phyloP scores from a whole-genome alignment of 192 early-diverging fungal species.

The Umbelopsis isabellina region DNA sequence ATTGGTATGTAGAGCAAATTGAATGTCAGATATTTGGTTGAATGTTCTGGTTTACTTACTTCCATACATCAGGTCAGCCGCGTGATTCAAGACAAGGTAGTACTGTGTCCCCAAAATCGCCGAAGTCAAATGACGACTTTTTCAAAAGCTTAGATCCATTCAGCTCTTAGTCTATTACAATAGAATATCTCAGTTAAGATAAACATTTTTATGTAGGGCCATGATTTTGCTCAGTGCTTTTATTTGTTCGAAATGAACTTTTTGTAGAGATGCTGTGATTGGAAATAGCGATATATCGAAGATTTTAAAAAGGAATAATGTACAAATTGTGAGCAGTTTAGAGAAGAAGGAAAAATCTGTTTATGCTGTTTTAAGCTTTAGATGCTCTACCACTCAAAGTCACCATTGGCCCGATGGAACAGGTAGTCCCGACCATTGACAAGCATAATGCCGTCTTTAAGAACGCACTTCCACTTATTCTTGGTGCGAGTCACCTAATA shows the following conservation, averaged over 20 bases:
- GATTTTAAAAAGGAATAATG: too few relatives aligned
- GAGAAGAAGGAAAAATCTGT: background rate
- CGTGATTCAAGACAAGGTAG: background rate
- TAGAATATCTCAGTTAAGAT: too few relatives aligned
- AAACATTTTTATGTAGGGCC: background rate
- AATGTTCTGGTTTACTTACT: background rate
- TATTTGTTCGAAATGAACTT: too few relatives aligned
- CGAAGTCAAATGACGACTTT: background rate
- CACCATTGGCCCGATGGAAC: constrained; percentile 92
- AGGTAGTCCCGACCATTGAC: constrained; percentile 95
- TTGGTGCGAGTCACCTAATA: constrained; percentile 83
- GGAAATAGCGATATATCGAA: too few relatives aligned
- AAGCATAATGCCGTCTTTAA: constrained; percentile 96
- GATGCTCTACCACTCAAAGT: constrained; percentile 90
- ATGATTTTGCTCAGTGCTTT: too few relatives aligned
- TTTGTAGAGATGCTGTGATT: too few relatives aligned
- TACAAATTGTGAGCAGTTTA: too few relatives aligned
- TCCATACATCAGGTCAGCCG: background rate
- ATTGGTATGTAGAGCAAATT: background rate
- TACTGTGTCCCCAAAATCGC: too few relatives aligned
- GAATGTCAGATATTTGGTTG: background rate
- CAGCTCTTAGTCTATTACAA: background rate
- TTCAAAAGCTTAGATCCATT: constrained; percentile 1
- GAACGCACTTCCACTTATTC: constrained; percentile 98
- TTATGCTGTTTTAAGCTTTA: background rate